Evolutionary conservation across 1,139 yeast genomes (phyloP), one percentile per base, ranked within the genome.

Genomic region (Debaryomyces robertsiae): DNA sequence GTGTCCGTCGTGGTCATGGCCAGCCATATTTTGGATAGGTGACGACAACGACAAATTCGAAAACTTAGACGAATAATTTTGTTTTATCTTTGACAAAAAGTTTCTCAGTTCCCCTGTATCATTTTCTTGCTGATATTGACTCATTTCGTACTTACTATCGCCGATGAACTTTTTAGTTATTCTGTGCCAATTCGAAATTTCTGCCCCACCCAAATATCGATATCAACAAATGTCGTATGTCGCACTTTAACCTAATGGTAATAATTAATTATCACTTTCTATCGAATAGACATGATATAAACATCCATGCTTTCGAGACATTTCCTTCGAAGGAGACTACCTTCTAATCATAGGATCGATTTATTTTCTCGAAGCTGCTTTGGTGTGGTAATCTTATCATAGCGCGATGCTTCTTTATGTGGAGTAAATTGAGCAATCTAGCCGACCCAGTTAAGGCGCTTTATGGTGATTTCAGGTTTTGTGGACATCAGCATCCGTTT

Each of bases 1-100:
- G 35, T 46, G 38, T 3, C 78, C 78, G 46, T 73, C 78, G 41
- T 63, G 66, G 33, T 73, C 78, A 10, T 60, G 53, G 9, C 48
- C 39, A 1, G 55, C 49, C 2, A 49, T 49, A 34, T 46, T 46
- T 24, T 53, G 60, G 27, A 55, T 46, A 13, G 52, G 52, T 35
- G 44, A 41, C 9, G 65, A 44, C 23, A 69, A 44, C n/a, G 71
- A 62, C 29, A 69, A 57, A 38, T 59, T 65, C 9, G 72, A 63
- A 44, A 69, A 64, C 52, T 61, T 63, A 34, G 58, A 53, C 30
- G 62, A 56, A 44, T 68, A 69, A 43, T 65, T 67, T 46, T 65
- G 67, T 38, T 61, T 67, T 42, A 70, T 64, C 43, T 65, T 67
- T 27, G 71, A 61, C 31, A 70, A 63, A 51, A 70, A 67, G 53